These are phyloP conservation scores for Knoxia roxburghii DNA, from an alignment of 257 asterid genomes.

Conservation along the genomic window DNA sequence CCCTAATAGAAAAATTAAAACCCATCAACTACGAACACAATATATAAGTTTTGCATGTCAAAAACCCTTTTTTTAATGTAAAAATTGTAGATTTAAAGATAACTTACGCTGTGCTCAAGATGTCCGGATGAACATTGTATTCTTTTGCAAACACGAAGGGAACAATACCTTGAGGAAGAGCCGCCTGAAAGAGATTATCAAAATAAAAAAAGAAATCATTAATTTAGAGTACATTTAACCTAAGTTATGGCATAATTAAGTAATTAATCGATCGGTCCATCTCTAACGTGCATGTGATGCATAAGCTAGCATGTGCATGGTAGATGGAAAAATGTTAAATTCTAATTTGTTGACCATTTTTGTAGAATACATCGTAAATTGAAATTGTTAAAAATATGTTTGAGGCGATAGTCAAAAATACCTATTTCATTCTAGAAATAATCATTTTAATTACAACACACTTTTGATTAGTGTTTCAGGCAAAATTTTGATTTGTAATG, in stretches of 20 bases:
- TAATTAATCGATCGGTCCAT: not conserved
- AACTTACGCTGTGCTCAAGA: constrained; percentile 88
- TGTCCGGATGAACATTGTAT: constrained; percentile 85
- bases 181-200: constrained; percentile 59
- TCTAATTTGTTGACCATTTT: no score
- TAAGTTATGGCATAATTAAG: not conserved
- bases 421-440: no score
- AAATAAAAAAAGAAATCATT: no score
- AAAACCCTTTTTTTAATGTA: not conserved
- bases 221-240: constrained; percentile 1
- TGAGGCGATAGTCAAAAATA: no score
- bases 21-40: no score
- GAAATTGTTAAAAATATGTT: no score
- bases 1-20: no score
- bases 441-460: no score
- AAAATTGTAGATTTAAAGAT: not conserved
- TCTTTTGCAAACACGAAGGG: constrained; percentile 89
- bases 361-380: no score
- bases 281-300: not conserved
- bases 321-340: not conserved
- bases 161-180: constrained; percentile 90
- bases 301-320: not conserved
- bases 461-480: no score
- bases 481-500: no score
- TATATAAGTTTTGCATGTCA: not conserved